Evolutionary conservation across 495 filamentous ascomycete genomes (phyloP).

Genomic region (Neurospora sp.): DNA sequence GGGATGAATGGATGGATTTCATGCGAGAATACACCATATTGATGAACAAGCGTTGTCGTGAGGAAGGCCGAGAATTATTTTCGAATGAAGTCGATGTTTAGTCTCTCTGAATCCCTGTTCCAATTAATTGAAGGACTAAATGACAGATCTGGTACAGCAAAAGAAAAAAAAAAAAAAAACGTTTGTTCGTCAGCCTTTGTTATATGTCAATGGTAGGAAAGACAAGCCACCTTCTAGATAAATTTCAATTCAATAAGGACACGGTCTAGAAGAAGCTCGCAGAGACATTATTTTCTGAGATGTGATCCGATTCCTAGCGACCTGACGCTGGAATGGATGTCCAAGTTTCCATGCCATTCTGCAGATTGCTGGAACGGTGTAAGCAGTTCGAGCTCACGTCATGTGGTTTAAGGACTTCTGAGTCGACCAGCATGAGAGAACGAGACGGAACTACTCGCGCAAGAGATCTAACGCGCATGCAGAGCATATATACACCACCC

Average conservation of each 20-base stretch:
- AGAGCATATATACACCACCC: neutral
- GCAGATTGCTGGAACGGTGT: neutral
- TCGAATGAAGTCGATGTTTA: neutral
- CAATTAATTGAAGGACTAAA: neutral
- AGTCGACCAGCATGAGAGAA: neutral
- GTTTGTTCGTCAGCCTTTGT: neutral
- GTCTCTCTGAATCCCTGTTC: neutral
- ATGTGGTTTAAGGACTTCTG: neutral
- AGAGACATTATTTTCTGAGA: neutral
- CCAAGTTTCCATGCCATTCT: neutral
- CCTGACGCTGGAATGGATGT: too few species aligned
- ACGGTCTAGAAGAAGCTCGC: neutral
- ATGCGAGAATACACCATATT: too few species aligned
- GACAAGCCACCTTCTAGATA: neutral
- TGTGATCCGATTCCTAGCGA: neutral
- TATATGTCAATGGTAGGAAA: neutral
- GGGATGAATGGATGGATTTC: neutral
- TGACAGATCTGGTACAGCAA: neutral
- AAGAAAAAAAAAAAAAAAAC: too few species aligned
- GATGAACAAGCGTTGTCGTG: neutral
- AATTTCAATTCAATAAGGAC: neutral
- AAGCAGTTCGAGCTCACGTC: neutral
- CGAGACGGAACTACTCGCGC: neutral
- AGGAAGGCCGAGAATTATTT: neutral
- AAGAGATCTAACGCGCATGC: neutral